Evolutionary conservation across 2,329 filamentous ascomycete genomes (phyloP).

Genomic region (Boeremia lycopersici): DNA sequence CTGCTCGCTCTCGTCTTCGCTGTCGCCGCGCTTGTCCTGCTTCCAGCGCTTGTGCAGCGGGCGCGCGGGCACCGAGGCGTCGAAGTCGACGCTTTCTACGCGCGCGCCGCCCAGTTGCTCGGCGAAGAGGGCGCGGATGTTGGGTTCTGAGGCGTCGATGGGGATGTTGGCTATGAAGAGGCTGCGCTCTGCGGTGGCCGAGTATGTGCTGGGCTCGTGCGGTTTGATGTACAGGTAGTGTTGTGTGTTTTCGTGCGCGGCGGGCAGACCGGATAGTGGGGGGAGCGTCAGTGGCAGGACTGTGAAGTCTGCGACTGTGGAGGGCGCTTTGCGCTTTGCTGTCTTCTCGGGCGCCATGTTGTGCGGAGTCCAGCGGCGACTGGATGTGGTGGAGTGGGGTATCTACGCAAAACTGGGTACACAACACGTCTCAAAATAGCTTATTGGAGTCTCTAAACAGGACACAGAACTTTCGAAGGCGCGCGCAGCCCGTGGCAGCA

Average conservation of each 20-base stretch:
- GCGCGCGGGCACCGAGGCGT: conserved; percentile 48
- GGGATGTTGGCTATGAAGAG: conserved; percentile 93
- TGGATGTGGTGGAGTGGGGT: background rate
- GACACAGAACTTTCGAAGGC: background rate
- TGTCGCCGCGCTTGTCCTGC: conserved; percentile 35
- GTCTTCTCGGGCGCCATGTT: conserved; percentile 28
- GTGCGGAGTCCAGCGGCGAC: background rate
- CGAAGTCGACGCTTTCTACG: conserved; percentile 79
- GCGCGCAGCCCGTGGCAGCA: background rate
- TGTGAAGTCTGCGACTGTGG: conserved; percentile 65
- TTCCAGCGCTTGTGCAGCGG: conserved; percentile 58
- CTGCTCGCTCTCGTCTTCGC: conserved; percentile 46
- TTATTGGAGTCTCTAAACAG: background rate
- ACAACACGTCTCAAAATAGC: no score
- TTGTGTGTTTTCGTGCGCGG: conserved; percentile 56
- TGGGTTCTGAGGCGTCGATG: conserved; percentile 77
- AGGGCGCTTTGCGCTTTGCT: conserved; percentile 28
- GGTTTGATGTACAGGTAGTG: conserved; percentile 89
- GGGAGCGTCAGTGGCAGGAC: conserved; percentile 70
- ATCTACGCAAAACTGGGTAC: background rate
- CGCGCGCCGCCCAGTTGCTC: conserved; percentile 75
- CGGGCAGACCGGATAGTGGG: conserved; percentile 51
- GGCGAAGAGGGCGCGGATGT: conserved; percentile 77
- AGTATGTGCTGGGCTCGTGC: conserved; percentile 72
- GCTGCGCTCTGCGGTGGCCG: conserved; percentile 73